A percentile compares a stretch with the other conserved stretches of the same genome.
phyloP scores from a whole-genome alignment of 331 rosid genomes.

The Pyracantha coccinea region DNA sequence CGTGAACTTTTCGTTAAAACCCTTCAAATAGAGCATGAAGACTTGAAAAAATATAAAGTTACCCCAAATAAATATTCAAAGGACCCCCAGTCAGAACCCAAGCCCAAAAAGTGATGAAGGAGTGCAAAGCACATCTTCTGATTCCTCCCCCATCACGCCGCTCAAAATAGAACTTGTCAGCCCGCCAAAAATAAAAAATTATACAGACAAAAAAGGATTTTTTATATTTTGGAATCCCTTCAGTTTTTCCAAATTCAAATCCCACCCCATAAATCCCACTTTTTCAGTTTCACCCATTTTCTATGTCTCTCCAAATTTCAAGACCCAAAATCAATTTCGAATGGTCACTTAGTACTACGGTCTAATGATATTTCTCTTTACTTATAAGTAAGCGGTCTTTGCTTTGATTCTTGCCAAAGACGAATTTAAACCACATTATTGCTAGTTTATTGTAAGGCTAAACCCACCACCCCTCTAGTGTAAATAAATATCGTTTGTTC shows the following conservation, averaged over 20 bases:
- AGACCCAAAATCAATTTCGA: neutral
- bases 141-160: neutral
- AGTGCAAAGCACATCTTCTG: neutral
- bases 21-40: too few relatives aligned
- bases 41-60: too few relatives aligned
- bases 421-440: too few relatives aligned
- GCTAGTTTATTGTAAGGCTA: too few relatives aligned
- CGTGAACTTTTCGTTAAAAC: too few relatives aligned
- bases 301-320: neutral
- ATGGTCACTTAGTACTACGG: fast-evolving
- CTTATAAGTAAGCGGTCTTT: too few relatives aligned
- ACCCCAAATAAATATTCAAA: too few relatives aligned
- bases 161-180: neutral
- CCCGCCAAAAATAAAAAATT: neutral
- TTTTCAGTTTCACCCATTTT: neutral
- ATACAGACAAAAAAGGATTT: neutral
- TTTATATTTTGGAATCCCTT: conserved; percentile 14
- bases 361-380: fast-evolving
- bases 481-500: too few relatives aligned
- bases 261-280: conserved; percentile 2
- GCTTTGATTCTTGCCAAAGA: fast-evolving
- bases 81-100: neutral
- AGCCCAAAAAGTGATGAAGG: neutral
- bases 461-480: too few relatives aligned
- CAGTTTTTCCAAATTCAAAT: conserved; percentile 16